A percentile compares a stretch with the other conserved stretches of the same genome.
Evolutionary conservation across 2,329 filamentous ascomycete genomes (phyloP).

Genomic region (Aspergillus carbonarius): DNA sequence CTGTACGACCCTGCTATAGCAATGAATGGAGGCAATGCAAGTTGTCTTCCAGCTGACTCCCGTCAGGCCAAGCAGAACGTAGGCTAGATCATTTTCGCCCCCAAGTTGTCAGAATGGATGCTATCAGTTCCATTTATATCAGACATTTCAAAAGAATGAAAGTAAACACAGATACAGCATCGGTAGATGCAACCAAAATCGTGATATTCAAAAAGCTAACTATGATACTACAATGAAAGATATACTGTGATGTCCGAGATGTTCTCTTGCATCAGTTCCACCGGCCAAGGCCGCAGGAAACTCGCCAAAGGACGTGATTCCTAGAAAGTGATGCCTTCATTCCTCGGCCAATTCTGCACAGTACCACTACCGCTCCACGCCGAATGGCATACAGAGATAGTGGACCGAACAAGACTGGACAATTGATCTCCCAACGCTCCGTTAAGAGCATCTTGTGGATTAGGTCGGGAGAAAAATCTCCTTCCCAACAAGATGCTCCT

Average conservation of each 20-base stretch:
- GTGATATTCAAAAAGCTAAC: neutral
- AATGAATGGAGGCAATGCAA: neutral
- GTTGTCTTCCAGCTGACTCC: neutral
- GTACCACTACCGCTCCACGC: conserved; percentile 17
- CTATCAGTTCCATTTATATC: neutral
- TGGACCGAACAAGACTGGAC: conserved; percentile 24
- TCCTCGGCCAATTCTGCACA: conserved; percentile 28
- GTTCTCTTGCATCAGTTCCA: conserved; percentile 43
- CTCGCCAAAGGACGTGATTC: conserved; percentile 11
- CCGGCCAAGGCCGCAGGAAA: conserved; percentile 22
- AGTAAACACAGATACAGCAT: no score
- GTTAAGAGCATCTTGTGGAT: conserved; percentile 69
- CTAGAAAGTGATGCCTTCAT: conserved; percentile 40
- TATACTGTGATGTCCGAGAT: conserved; percentile 35
- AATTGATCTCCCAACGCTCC: conserved; percentile 73
- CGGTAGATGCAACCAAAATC: neutral
- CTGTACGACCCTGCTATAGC: neutral
- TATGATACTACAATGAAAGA: neutral
- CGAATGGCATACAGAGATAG: conserved; percentile 19
- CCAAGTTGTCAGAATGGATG: neutral
- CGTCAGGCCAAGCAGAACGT: neutral
- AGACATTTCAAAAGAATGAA: neutral
- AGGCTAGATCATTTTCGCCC: neutral
- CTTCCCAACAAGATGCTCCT: conserved; percentile 60
- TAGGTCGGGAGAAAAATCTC: conserved; percentile 12